Evolutionary conservation across 768 basidiomycete genomes (phyloP).

Genomic region (Kwoniella newhampshirensis): DNA sequence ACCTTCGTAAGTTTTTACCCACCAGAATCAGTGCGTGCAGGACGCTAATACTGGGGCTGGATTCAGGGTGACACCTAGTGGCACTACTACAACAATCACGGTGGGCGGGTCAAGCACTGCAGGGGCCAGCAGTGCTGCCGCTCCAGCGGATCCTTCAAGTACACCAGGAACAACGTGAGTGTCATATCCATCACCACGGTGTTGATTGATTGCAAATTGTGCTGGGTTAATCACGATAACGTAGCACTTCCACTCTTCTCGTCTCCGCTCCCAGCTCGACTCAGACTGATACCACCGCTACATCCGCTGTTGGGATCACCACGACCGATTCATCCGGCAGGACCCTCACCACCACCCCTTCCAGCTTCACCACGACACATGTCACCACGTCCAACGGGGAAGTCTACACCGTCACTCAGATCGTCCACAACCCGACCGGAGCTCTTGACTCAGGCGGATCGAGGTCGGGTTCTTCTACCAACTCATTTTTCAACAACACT

Average conservation of each 20-base stretch:
- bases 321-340: constrained; percentile 43
- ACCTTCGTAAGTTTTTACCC: constrained; percentile 6
- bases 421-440: constrained; percentile 51
- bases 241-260: constrained; percentile 33
- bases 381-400: constrained; percentile 45
- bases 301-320: constrained; percentile 39
- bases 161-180: constrained; percentile 14
- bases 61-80: constrained; percentile 1
- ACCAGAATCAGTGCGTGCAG: too few species aligned
- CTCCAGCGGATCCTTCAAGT: constrained; percentile 3
- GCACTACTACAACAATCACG: constrained; percentile 24
- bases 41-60: not conserved
- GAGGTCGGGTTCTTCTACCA: constrained; percentile 15
- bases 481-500: constrained; percentile 70
- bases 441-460: constrained; percentile 40
- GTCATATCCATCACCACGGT: not conserved
- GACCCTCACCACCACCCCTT: constrained; percentile 41
- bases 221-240: not conserved
- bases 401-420: constrained; percentile 51
- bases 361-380: constrained; percentile 40
- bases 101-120: constrained; percentile 22
- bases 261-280: constrained; percentile 21
- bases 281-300: constrained; percentile 28
- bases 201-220: not conserved
- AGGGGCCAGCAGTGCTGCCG: constrained; percentile 4